phyloP scores from a whole-genome alignment of 768 basidiomycete genomes.

The Cytidiella melzeri region DNA sequence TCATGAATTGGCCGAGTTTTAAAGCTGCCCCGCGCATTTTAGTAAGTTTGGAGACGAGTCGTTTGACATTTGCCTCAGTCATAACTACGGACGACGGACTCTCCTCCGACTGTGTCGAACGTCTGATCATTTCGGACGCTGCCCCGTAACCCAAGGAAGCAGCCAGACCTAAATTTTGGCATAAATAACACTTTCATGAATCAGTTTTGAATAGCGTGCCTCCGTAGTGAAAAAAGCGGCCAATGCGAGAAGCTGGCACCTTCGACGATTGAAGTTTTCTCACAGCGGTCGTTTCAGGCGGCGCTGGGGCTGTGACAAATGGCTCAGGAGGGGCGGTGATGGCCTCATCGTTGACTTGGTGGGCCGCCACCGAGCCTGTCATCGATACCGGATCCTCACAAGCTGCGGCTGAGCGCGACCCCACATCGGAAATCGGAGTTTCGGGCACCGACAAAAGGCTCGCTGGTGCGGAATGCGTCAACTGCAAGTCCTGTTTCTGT shows the following conservation, averaged over 20 bases:
- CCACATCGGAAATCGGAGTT: too few relatives aligned
- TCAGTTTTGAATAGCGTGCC: conserved; percentile 46
- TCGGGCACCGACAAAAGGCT: too few relatives aligned
- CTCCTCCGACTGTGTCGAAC: conserved; percentile 41
- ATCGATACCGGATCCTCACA: too few relatives aligned
- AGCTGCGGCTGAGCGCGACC: too few relatives aligned
- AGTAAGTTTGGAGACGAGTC: conserved; percentile 87
- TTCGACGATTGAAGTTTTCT: conserved; percentile 71
- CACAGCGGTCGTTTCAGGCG: conserved; percentile 4
- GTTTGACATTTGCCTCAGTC: conserved; percentile 85
- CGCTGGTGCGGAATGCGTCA: too few relatives aligned
- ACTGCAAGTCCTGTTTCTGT: too few relatives aligned
- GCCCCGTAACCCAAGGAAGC: conserved; percentile 87
- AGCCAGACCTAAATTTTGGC: conserved; percentile 61
- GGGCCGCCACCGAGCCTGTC: too few relatives aligned
- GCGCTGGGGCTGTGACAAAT: not conserved
- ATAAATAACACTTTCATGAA: too few relatives aligned
- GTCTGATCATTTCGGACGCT: conserved; percentile 77
- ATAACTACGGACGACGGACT: conserved; percentile 53
- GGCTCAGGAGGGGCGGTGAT: conserved; percentile 9
- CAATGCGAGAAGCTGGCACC: conserved; percentile 87
- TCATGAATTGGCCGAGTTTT: conserved; percentile 95
- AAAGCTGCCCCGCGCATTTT: conserved; percentile 96
- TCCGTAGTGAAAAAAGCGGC: conserved; percentile 91
- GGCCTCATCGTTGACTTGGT: conserved; percentile 6